These are phyloP conservation scores for Corylus americana DNA, from an alignment of 306 rosid genomes.

Conservation along the genomic window DNA sequence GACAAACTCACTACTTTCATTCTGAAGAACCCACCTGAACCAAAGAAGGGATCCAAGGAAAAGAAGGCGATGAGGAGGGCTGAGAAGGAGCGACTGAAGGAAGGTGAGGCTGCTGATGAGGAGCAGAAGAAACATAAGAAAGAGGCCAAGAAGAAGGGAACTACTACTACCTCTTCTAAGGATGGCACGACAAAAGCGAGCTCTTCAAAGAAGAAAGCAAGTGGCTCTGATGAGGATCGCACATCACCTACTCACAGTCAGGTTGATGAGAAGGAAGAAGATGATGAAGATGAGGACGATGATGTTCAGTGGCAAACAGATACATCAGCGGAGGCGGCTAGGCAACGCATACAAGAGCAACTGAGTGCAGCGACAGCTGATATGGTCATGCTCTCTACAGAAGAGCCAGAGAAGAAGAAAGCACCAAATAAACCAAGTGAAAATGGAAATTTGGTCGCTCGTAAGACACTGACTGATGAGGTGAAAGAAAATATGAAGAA, in stretches of 20 bases:
- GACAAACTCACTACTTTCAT: conserved; percentile 70
- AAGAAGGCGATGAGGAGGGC: conserved; percentile 75
- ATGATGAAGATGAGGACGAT: conserved; percentile 31
- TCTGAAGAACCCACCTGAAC: conserved; percentile 66
- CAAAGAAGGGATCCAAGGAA: conserved; percentile 60
- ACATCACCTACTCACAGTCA: conserved; percentile 49
- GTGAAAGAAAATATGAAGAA: conserved; percentile 43
- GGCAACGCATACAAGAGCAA: conserved; percentile 57
- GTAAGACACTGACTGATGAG: conserved; percentile 36
- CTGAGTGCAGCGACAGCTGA: conserved; percentile 64
- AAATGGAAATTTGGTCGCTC: conserved; percentile 33
- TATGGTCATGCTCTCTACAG: conserved; percentile 65
- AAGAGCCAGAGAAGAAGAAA: conserved; percentile 44
- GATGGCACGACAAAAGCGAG: conserved; percentile 37
- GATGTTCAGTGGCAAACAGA: conserved; percentile 68
- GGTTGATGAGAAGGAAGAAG: conserved; percentile 35
- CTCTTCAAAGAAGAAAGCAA: conserved; percentile 51
- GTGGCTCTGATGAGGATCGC: conserved; percentile 63
- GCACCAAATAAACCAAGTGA: conserved; percentile 15
- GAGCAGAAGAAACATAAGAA: conserved; percentile 58
- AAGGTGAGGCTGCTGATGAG: conserved; percentile 68
- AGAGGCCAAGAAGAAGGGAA: conserved; percentile 53
- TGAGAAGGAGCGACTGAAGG: conserved; percentile 68
- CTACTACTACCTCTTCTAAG: conserved; percentile 38
- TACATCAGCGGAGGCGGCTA: conserved; percentile 64